Conservation (phyloP, 2,329 filamentous ascomycete genomes). For the Spiromastix sp. region DNA sequence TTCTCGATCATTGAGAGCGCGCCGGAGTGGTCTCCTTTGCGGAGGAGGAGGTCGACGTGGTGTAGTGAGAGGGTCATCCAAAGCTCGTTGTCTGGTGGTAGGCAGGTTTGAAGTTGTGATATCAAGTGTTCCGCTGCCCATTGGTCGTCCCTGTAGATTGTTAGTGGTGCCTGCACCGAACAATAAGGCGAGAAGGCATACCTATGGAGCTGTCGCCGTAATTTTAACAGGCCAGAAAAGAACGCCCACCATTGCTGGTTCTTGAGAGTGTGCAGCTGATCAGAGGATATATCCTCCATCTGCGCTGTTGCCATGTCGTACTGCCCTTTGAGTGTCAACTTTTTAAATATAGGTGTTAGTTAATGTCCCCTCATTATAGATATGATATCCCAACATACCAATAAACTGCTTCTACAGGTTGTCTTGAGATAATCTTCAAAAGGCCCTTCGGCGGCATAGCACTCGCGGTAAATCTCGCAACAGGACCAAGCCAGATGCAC, state of each 20-base stretch:
- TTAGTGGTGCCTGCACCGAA: slow-evolving; percentile 1
- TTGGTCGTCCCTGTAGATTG: slow-evolving; percentile 42
- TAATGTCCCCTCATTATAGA: slow-evolving; percentile 5
- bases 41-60: slow-evolving; percentile 49
- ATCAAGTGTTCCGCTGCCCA: slow-evolving; percentile 48
- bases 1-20: slow-evolving; percentile 47
- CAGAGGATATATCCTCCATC: slow-evolving; percentile 50
- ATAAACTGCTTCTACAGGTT: slow-evolving; percentile 58
- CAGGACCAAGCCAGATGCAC: slow-evolving; percentile 45
- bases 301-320: slow-evolving; percentile 58
- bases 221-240: slow-evolving; percentile 32
- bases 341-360: slow-evolving; percentile 2
- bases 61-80: slow-evolving; percentile 48
- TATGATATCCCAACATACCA: slow-evolving; percentile 27
- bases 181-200: slow-evolving; percentile 12
- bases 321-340: slow-evolving; percentile 54
- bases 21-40: slow-evolving; percentile 40
- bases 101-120: slow-evolving; percentile 44
- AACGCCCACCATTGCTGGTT: slow-evolving; percentile 51
- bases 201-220: slow-evolving; percentile 33
- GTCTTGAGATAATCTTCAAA: slow-evolving; percentile 73
- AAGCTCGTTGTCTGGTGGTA: slow-evolving; percentile 48
- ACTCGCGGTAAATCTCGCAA: slow-evolving; percentile 64
- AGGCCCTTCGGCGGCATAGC: slow-evolving; percentile 52
- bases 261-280: slow-evolving; percentile 62